Percentiles rank a stretch among this genome's conserved stretches.
These are phyloP conservation scores for Musa beccarii DNA, from an alignment of 176 grass and related monocot species.

Conservation along the genomic window DNA sequence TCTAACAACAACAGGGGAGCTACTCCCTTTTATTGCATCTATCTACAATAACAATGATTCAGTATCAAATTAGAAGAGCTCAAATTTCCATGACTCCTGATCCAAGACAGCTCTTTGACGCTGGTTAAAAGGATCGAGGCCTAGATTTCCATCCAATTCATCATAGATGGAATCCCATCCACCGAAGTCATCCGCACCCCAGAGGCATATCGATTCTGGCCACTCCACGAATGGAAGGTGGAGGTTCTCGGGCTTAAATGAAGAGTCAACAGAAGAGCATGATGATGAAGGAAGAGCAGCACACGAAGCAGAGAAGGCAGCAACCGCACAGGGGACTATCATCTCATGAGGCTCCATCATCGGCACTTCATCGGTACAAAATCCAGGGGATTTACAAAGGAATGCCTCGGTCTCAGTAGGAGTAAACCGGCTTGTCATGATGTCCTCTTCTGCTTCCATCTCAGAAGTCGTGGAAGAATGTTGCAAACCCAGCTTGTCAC, in stretches of 20 bases:
- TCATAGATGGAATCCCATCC: constrained; percentile 21
- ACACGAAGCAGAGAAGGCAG: constrained; percentile 14
- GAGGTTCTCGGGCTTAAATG: constrained; percentile 17
- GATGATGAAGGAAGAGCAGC: constrained; percentile 29
- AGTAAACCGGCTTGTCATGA: too few species aligned
- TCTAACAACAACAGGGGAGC: background rate
- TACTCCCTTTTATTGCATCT: background rate
- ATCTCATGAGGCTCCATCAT: constrained; percentile 21
- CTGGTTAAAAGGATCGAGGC: background rate
- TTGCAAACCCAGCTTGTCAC: background rate
- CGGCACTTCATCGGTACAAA: constrained; percentile 21
- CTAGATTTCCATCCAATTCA: constrained; percentile 21
- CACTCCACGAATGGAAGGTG: constrained; percentile 39
- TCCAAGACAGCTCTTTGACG: constrained; percentile 5
- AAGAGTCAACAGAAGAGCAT: constrained; percentile 36
- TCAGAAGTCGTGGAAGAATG: background rate
- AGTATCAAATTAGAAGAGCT: constrained; percentile 3
- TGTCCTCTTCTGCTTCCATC: background rate
- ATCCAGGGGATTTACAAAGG: constrained; percentile 6
- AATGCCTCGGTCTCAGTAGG: background rate
- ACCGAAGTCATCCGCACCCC: constrained; percentile 51
- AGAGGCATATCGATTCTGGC: constrained; percentile 49
- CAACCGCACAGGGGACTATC: constrained; percentile 22
- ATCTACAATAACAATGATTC: too few species aligned
- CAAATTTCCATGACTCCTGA: constrained; percentile 10